These are phyloP conservation scores for Colletotrichum simmondsii DNA, from an alignment of 2,329 filamentous ascomycete genomes.

Conservation along the genomic window DNA sequence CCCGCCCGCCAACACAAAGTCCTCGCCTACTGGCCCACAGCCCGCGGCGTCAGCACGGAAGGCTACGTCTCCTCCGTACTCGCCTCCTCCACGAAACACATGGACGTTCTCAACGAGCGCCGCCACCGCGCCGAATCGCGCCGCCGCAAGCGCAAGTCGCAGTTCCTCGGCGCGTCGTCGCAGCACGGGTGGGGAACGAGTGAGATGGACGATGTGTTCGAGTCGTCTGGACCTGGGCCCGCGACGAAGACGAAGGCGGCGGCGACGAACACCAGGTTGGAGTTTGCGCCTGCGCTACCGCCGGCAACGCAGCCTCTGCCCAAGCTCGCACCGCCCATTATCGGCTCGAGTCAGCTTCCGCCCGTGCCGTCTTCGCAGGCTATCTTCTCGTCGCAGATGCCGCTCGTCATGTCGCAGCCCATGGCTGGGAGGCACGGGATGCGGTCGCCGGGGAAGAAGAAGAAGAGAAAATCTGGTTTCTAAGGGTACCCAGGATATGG, in stretches of 20 bases:
- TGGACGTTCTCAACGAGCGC: constrained; percentile 47
- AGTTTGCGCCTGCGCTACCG: neutral
- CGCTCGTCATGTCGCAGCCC: constrained; percentile 57
- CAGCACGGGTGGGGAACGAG: constrained; percentile 14
- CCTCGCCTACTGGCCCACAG: constrained; percentile 51
- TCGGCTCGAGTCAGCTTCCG: constrained; percentile 26
- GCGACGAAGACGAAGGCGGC: neutral
- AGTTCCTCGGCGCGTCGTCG: constrained; percentile 19
- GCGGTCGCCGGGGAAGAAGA: constrained; percentile 51
- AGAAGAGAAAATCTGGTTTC: constrained; percentile 32
- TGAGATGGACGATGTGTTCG: constrained; percentile 16
- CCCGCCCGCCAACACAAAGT: constrained; percentile 38
- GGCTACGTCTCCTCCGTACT: constrained; percentile 53
- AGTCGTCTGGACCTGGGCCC: neutral
- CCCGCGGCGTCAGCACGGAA: constrained; percentile 46
- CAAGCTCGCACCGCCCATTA: constrained; percentile 17
- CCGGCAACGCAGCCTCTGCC: constrained; percentile 26
- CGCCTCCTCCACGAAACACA: constrained; percentile 47
- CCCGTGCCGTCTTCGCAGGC: constrained; percentile 17
- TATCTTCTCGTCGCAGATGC: constrained; percentile 39
- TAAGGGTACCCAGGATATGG: neutral
- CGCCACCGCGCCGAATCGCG: constrained; percentile 43
- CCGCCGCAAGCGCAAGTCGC: constrained; percentile 29
- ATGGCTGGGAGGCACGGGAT: constrained; percentile 58
- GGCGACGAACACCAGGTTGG: neutral